A percentile compares a stretch with the other conserved stretches of the same genome.
phyloP scores from a whole-genome alignment of 164 flowering plant species.

The Saururus chinensis region DNA sequence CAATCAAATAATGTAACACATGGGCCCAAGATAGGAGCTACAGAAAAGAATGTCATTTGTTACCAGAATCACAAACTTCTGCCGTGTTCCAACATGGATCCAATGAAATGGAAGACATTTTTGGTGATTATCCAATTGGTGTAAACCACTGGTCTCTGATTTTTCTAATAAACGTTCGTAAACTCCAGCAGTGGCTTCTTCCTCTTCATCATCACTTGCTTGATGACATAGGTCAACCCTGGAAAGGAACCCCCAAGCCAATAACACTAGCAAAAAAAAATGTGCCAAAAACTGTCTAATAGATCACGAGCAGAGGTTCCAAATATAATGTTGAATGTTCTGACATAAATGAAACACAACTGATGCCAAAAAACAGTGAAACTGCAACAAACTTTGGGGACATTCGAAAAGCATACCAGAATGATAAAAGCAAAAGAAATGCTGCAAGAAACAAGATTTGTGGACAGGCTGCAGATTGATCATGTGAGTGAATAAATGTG shows the following conservation, averaged over 20 bases:
- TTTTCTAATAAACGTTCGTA: conserved; percentile 50
- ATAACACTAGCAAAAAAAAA: no score
- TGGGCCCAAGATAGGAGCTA: no score
- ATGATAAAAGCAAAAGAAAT: conserved; percentile 83
- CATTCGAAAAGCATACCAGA: conserved; percentile 48
- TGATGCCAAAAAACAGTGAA: no score
- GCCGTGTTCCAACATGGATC: conserved; percentile 66
- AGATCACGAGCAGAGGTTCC: no score
- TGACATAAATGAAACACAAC: no score
- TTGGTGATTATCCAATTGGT: conserved; percentile 26
- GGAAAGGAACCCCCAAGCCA: no score
- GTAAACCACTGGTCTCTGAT: conserved; percentile 19
- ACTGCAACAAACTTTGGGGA: no score
- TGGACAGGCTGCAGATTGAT: conserved; percentile 59
- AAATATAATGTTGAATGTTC: no score
- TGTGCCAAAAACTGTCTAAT: no score
- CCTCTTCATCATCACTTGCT: conserved; percentile 72
- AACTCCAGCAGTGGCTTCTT: conserved; percentile 50
- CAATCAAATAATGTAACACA: background rate
- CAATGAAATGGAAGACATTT: conserved; percentile 41
- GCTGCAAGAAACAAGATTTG: conserved; percentile 65
- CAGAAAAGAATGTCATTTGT: no score
- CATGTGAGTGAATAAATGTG: background rate
- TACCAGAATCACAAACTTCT: conserved; percentile 77
- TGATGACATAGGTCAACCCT: conserved; percentile 99